These are phyloP conservation scores for Lipomyces orientalis DNA, from an alignment of 805 yeast genomes.

Conservation along the genomic window DNA sequence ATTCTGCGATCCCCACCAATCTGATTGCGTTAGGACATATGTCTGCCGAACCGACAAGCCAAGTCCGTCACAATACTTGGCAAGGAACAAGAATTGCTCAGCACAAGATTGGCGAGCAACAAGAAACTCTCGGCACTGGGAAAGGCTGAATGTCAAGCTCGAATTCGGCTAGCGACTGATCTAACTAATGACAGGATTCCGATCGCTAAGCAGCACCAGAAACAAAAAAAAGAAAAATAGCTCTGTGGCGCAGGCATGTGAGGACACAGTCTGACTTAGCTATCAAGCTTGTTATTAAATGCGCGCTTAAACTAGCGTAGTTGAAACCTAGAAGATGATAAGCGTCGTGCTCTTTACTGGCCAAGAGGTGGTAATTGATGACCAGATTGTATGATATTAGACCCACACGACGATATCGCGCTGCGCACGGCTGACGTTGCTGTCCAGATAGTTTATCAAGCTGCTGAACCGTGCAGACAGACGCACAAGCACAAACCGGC, in stretches of 20 bases:
- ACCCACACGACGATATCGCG: background rate
- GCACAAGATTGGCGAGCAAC: background rate
- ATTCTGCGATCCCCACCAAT: background rate
- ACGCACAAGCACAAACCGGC: background rate
- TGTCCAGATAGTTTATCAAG: background rate
- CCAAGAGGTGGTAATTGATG: background rate
- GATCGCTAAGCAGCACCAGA: background rate
- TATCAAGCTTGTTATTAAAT: background rate
- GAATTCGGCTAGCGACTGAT: background rate
- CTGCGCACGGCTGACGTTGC: background rate
- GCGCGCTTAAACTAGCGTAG: background rate
- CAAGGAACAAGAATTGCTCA: no score
- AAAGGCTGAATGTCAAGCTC: background rate
- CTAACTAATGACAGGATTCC: background rate
- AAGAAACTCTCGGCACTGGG: background rate
- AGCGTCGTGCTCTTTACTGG: background rate
- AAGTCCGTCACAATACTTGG: no score
- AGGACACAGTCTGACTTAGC: background rate
- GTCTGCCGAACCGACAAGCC: background rate
- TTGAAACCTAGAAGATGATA: background rate
- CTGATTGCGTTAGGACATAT: background rate
- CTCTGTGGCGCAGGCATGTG: background rate
- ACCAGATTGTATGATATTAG: no score
- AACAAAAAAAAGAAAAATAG: no score
- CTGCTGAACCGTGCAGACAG: constrained; percentile 7